Conservation (phyloP, 192 early-diverging fungal genomes). For the Allomyces arbusculus region DNA sequence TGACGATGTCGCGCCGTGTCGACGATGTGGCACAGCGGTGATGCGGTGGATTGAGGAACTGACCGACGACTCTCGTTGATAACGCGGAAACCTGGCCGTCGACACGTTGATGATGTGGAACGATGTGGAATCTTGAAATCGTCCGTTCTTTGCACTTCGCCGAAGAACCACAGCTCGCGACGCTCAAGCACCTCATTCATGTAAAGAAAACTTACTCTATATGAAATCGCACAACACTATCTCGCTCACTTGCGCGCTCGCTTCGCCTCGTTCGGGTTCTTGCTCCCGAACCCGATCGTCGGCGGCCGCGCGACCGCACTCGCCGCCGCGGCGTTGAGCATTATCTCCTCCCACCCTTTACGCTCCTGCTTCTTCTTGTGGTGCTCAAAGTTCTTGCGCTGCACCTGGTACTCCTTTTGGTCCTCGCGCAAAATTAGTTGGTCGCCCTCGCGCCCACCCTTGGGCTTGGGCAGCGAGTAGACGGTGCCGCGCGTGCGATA, state of each 20-base stretch:
- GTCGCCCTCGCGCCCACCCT: slow-evolving; percentile 50
- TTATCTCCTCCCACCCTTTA: not conserved
- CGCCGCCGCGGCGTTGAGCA: not conserved
- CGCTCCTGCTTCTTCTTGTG: not conserved
- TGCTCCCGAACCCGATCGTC: not conserved
- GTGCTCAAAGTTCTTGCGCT: not conserved
- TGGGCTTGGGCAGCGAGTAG: slow-evolving; percentile 65
- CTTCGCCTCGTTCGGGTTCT: not conserved
- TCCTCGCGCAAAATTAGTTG: slow-evolving; percentile 77
- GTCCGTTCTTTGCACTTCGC: too few species aligned
- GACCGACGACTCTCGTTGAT: too few species aligned
- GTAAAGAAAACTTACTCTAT: too few species aligned
- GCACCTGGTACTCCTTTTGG: slow-evolving; percentile 54
- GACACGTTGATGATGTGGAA: too few species aligned
- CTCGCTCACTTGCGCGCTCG: not conserved
- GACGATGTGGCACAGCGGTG: too few species aligned
- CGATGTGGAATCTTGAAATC: too few species aligned
- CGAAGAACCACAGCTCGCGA: too few species aligned
- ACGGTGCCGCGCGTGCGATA: slow-evolving; percentile 75
- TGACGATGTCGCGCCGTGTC: too few species aligned
- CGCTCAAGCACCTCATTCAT: too few species aligned
- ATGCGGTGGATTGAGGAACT: too few species aligned
- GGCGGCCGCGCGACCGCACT: not conserved
- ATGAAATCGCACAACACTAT: too few species aligned
- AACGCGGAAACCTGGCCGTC: too few species aligned